Percentiles rank a stretch among this genome's conserved stretches.
Conservation (phyloP, 1,284 basidiomycete genomes). For the Trametes pubescens region DNA sequence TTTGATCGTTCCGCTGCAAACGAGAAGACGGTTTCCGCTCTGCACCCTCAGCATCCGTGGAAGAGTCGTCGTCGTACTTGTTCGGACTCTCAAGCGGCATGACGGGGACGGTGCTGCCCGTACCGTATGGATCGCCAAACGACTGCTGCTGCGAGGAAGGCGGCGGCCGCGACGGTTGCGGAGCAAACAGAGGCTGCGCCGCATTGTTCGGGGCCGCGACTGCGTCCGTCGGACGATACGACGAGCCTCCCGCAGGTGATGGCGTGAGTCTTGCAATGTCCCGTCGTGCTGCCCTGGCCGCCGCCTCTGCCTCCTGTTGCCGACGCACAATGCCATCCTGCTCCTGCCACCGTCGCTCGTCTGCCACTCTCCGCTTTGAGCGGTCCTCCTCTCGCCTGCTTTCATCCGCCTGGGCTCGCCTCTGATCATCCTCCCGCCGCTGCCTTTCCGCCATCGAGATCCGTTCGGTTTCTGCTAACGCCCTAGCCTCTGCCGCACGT, state of each 20-base stretch:
- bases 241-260: constrained; percentile 29
- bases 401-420: constrained; percentile 38
- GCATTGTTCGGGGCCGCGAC: constrained; percentile 17
- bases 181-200: constrained; percentile 33
- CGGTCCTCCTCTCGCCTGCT: constrained; percentile 39
- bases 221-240: constrained; percentile 28
- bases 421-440: constrained; percentile 38
- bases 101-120: constrained; percentile 39
- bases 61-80: constrained; percentile 45
- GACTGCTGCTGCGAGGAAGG: constrained; percentile 19
- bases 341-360: constrained; percentile 48
- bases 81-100: constrained; percentile 57
- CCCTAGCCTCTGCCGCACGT: constrained; percentile 36
- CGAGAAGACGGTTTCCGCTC: constrained; percentile 29
- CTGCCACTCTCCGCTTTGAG: constrained; percentile 30
- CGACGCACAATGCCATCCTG: constrained; percentile 56
- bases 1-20: constrained; percentile 34
- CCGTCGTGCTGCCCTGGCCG: constrained; percentile 45
- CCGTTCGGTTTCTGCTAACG: constrained; percentile 37
- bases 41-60: constrained; percentile 41
- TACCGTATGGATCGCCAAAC: constrained; percentile 37
- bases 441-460: constrained; percentile 31
- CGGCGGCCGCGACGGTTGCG: constrained; percentile 40
- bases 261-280: constrained; percentile 32
- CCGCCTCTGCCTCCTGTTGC: constrained; percentile 53